Conservation (phyloP, 768 basidiomycete genomes). For the Kwoniella europaea region DNA sequence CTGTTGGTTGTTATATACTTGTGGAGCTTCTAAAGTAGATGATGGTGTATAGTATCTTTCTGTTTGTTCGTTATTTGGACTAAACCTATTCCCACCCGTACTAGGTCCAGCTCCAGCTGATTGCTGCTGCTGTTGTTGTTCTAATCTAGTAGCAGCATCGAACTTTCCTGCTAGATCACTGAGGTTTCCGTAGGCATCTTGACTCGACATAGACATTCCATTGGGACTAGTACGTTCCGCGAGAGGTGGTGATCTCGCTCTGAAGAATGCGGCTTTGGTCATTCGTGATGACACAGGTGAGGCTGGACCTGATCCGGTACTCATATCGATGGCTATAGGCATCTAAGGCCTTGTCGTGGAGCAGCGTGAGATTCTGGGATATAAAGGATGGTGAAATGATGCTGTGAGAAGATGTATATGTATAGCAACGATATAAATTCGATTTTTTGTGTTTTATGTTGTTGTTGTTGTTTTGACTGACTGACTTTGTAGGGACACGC, state of each 20-base stretch:
- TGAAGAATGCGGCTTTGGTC: constrained; percentile 57
- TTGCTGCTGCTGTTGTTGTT: constrained; percentile 2
- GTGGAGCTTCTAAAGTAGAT: background rate
- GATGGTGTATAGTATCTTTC: background rate
- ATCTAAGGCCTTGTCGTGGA: constrained; percentile 7
- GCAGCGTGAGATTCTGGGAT: background rate
- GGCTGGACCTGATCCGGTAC: constrained; percentile 9
- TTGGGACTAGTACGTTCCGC: constrained; percentile 2
- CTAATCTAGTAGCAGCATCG: constrained; percentile 20
- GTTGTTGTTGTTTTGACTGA: constrained; percentile 1
- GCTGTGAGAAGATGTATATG: background rate
- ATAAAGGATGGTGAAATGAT: no score
- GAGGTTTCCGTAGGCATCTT: constrained; percentile 15
- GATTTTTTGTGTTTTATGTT: constrained; percentile 5
- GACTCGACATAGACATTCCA: constrained; percentile 1
- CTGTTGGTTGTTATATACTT: constrained; percentile 8
- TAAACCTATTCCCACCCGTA: constrained; percentile 1
- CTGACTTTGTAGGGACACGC: constrained; percentile 1
- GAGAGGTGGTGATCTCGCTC: constrained; percentile 53
- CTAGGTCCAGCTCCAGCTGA: constrained; percentile 7
- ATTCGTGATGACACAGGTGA: constrained; percentile 48
- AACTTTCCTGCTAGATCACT: constrained; percentile 27
- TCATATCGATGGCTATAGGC: constrained; percentile 22
- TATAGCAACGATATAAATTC: background rate
- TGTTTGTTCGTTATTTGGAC: background rate